Conservation (phyloP, 2,329 filamentous ascomycete species). For the Pezizomycotina sp. region DNA sequence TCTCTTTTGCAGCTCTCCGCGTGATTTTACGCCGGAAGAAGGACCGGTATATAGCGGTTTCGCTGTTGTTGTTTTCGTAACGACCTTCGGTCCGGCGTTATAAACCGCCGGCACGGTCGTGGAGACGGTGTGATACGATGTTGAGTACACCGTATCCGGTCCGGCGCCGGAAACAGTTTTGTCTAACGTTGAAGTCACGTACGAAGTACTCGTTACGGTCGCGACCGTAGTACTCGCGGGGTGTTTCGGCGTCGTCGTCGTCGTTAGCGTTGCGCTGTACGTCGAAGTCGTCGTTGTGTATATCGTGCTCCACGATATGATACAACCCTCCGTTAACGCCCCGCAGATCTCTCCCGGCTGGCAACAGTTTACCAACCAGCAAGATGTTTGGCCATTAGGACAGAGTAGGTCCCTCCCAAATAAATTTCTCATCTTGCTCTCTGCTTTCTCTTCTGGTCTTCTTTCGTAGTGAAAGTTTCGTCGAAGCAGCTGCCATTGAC, state of each 20-base stretch:
- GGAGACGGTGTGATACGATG: slow-evolving; percentile 9
- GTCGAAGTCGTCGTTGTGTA: slow-evolving; percentile 14
- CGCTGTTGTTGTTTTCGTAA: slow-evolving; percentile 1
- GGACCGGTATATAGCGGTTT: neutral
- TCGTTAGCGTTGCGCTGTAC: slow-evolving; percentile 10
- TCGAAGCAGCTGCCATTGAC: slow-evolving; percentile 10
- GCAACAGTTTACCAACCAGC: slow-evolving; percentile 15
- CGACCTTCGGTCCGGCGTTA: slow-evolving; percentile 5
- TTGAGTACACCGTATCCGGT: slow-evolving; percentile 4
- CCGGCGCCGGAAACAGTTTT: slow-evolving; percentile 11
- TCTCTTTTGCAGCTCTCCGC: slow-evolving; percentile 6
- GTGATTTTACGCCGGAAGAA: slow-evolving; percentile 1
- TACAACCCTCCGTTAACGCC: slow-evolving; percentile 8
- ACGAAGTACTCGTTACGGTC: slow-evolving; percentile 10
- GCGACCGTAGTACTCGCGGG: slow-evolving; percentile 5
- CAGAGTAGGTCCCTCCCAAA: slow-evolving; percentile 8
- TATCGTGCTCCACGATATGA: slow-evolving; percentile 17
- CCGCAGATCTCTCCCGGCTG: slow-evolving; percentile 11
- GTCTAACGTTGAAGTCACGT: slow-evolving; percentile 7
- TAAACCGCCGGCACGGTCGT: slow-evolving; percentile 9
- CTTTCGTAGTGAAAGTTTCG: slow-evolving; percentile 3
- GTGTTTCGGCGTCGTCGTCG: slow-evolving; percentile 7
- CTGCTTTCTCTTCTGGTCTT: slow-evolving; percentile 1
- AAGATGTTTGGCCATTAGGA: slow-evolving; percentile 6
- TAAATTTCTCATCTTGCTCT: slow-evolving; percentile 5